These are phyloP conservation scores for Aeschynomene evenia DNA, from an alignment of 306 rosid species.

Conservation along the genomic window DNA sequence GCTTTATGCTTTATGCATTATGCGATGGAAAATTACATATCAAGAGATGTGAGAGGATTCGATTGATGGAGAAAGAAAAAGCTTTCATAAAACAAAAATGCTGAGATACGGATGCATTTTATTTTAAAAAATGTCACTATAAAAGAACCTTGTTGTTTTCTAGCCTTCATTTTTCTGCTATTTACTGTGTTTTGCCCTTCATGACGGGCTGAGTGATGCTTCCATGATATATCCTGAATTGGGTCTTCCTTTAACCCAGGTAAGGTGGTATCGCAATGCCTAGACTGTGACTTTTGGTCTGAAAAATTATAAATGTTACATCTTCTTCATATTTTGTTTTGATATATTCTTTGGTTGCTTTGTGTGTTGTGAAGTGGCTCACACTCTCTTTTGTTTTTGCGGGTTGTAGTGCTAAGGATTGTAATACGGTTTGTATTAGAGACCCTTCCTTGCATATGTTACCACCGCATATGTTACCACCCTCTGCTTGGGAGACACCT, in stretches of 20 bases:
- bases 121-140: not conserved
- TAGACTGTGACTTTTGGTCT: slow-evolving; percentile 14
- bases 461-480: slow-evolving; percentile 6
- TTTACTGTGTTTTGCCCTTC: not conserved
- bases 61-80: too few relatives aligned
- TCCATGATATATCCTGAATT: slow-evolving; percentile 20
- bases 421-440: slow-evolving; percentile 12
- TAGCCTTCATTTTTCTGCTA: not conserved
- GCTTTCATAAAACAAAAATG: too few relatives aligned
- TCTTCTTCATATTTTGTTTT: not conserved
- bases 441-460: not conserved
- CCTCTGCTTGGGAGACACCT: slow-evolving; percentile 64
- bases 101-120: too few relatives aligned
- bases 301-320: not conserved
- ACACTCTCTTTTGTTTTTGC: not conserved
- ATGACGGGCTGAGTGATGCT: not conserved
- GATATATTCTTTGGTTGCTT: slow-evolving; percentile 3
- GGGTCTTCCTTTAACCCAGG: not conserved
- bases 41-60: too few relatives aligned
- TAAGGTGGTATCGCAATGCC: not conserved
- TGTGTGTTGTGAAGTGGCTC: slow-evolving; percentile 17
- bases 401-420: slow-evolving; percentile 28
- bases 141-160: not conserved
- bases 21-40: too few relatives aligned
- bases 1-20: too few relatives aligned